These are phyloP conservation scores for Suhomyces bolitotheri DNA, from an alignment of 1,139 yeast genomes.

Conservation along the genomic window DNA sequence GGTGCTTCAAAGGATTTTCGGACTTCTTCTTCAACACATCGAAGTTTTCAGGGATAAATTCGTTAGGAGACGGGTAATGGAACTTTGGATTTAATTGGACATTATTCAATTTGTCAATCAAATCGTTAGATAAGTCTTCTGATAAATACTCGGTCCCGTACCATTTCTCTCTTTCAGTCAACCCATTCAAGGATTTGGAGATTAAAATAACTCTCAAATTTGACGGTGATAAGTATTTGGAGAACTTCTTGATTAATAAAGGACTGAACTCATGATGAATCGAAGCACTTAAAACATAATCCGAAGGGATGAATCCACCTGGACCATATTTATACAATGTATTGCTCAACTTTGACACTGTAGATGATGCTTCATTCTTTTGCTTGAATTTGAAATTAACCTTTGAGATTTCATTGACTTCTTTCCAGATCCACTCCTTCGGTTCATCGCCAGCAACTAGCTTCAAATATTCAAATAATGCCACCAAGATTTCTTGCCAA, in stretches of 20 bases:
- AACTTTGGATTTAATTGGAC: slow-evolving; percentile 42
- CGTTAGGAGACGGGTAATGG: slow-evolving; percentile 68
- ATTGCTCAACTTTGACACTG: slow-evolving; percentile 55
- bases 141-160: slow-evolving; percentile 81
- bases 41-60: slow-evolving; percentile 79
- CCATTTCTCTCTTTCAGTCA: slow-evolving; percentile 67
- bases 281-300: slow-evolving; percentile 57
- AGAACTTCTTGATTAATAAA: slow-evolving; percentile 51
- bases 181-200: slow-evolving; percentile 45
- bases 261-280: slow-evolving; percentile 63
- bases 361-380: slow-evolving; percentile 60
- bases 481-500: slow-evolving; percentile 59
- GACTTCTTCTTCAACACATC: slow-evolving; percentile 49
- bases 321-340: slow-evolving; percentile 40
- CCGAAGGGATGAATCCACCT: slow-evolving; percentile 57
- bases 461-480: slow-evolving; percentile 70
- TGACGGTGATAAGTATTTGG: slow-evolving; percentile 49
- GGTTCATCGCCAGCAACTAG: slow-evolving; percentile 56
- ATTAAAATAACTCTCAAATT: slow-evolving; percentile 65
- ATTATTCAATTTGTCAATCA: slow-evolving; percentile 36
- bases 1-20: slow-evolving; percentile 34
- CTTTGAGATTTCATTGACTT: slow-evolving; percentile 46
- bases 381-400: slow-evolving; percentile 66
- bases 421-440: slow-evolving; percentile 56
- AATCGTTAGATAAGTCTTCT: slow-evolving; percentile 41